Evolutionary conservation across 148 eudicot species (phyloP), one percentile per base, ranked within the genome.

Genomic region (Rhododendron williamsianum): DNA sequence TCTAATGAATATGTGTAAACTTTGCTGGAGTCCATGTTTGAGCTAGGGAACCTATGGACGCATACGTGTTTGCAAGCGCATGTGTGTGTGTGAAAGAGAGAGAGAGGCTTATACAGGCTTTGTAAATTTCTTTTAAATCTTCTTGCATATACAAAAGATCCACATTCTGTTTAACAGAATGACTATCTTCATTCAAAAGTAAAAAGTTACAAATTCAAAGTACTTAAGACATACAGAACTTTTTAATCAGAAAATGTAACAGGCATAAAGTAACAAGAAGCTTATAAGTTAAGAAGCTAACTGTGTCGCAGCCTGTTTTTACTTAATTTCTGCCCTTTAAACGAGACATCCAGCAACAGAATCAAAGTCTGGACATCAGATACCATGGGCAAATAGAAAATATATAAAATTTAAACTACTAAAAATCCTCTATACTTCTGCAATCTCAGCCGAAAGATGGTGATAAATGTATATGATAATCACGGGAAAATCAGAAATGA

Each of bases 391-490:
- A 87, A 27, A 58, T 3, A 58, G 45, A 36, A 41, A 33, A 41
- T 8, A 43, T 15, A 13, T 11, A 23, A 5, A 21, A 10, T 3
- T 2, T 9, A 63, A 43, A 23, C 38, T 1, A 82, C 41, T 25
- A 67, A 82, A 27, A 36, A 83, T 51, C n/a, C 38, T 23, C 13
- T 35, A 19, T 25, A 46, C 21, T 49, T 52, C 13, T 77, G 86
- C 86, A 87, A 87, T 83, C 89, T 89, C 90, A 89, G 87, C 90
- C 87, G 89, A 86, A 84, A 89, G 87, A 89, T 89, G 90, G 87
- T 89, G 87, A 89, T 84, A 36, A 52, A 58, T 63, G 79, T 76
- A 21, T 56, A 38, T 38, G 80, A 74, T 84, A 89, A 89, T 87
- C 90, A 89, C 87, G 9, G 82, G 3, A 5, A 33, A 60, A 77